Conservation (phyloP, 2,329 filamentous ascomycete species). For the Cladosporium sp. region DNA sequence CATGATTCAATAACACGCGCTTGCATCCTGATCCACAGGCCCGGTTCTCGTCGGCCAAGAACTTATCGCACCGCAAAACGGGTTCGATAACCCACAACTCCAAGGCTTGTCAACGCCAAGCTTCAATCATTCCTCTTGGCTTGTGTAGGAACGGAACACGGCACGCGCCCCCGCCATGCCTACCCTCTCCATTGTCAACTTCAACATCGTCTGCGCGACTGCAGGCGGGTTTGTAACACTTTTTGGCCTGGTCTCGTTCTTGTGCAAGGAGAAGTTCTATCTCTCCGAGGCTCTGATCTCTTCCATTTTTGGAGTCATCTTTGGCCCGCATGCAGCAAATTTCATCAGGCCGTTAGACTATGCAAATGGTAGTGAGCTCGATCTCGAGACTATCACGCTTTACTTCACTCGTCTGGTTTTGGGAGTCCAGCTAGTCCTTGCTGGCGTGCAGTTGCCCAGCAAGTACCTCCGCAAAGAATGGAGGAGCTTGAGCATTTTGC, state of each 20-base stretch:
- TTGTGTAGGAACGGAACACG: not conserved
- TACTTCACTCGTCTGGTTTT: constrained; percentile 83
- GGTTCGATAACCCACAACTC: constrained; percentile 3
- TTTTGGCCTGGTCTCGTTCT: constrained; percentile 85
- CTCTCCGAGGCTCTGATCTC: constrained; percentile 90
- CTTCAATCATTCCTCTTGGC: not conserved
- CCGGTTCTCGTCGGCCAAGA: not conserved
- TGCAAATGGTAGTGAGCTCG: constrained; percentile 50
- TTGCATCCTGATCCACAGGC: not conserved
- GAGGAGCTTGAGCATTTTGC: constrained; percentile 65
- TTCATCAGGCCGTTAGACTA: constrained; percentile 70
- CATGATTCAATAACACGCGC: constrained; percentile 25
- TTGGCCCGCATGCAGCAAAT: constrained; percentile 72
- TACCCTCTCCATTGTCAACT: constrained; percentile 61
- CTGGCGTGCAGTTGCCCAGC: constrained; percentile 79
- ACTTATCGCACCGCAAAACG: not conserved
- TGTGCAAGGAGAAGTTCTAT: constrained; percentile 85
- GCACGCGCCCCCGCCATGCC: constrained; percentile 44
- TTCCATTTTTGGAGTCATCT: constrained; percentile 67
- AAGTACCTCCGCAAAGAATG: constrained; percentile 75
- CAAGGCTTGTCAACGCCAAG: constrained; percentile 6
- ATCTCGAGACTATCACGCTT: constrained; percentile 67
- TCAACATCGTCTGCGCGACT: constrained; percentile 76
- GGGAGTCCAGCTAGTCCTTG: constrained; percentile 82
- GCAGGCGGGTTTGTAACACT: constrained; percentile 81